A percentile compares a stretch with the other conserved stretches of the same genome.
Conservation (phyloP, 2,329 filamentous ascomycete genomes). For the Fusarium chlamydosporum region DNA sequence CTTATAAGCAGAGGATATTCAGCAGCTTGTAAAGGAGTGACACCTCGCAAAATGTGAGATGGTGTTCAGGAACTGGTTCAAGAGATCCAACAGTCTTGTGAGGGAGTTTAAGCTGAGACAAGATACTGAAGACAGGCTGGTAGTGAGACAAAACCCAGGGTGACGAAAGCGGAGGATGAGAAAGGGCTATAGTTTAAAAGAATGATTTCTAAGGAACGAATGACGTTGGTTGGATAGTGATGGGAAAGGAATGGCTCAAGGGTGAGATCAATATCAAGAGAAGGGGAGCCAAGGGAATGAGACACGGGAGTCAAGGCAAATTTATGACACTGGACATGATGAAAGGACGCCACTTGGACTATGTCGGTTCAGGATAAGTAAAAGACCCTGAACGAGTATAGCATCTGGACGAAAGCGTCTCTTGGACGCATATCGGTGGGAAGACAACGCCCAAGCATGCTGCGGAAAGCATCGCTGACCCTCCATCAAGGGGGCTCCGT, state of each 20-base stretch:
- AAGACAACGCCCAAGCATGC: slow-evolving; percentile 16
- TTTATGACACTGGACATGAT: slow-evolving; percentile 35
- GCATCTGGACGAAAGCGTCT: slow-evolving; percentile 35
- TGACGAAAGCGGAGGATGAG: slow-evolving; percentile 31
- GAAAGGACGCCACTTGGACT: slow-evolving; percentile 20
- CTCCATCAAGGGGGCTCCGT: slow-evolving; percentile 15
- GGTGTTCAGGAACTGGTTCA: slow-evolving; percentile 11
- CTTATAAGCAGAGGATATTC: slow-evolving; percentile 30
- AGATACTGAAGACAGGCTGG: slow-evolving; percentile 45
- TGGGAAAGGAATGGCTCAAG: slow-evolving; percentile 34
- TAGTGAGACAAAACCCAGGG: slow-evolving; percentile 17
- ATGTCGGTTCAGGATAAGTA: slow-evolving; percentile 9
- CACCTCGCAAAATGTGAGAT: slow-evolving; percentile 32
- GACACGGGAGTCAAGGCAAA: slow-evolving; percentile 31
- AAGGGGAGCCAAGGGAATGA: slow-evolving; percentile 15
- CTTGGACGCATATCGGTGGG: slow-evolving; percentile 16
- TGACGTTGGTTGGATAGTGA: slow-evolving; percentile 28
- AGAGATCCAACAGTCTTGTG: slow-evolving; percentile 20
- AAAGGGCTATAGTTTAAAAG: slow-evolving; percentile 32
- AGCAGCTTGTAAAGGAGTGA: slow-evolving; percentile 18
- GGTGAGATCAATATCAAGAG: slow-evolving; percentile 23
- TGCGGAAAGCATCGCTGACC: slow-evolving; percentile 38
- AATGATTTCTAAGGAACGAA: slow-evolving; percentile 36
- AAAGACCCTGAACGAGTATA: slow-evolving; percentile 14
- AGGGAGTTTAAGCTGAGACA: slow-evolving; percentile 27